Base-by-base conservation (phyloP, 2,329 filamentous ascomycete genomes). In the Fusarium ramigenum region DNA sequence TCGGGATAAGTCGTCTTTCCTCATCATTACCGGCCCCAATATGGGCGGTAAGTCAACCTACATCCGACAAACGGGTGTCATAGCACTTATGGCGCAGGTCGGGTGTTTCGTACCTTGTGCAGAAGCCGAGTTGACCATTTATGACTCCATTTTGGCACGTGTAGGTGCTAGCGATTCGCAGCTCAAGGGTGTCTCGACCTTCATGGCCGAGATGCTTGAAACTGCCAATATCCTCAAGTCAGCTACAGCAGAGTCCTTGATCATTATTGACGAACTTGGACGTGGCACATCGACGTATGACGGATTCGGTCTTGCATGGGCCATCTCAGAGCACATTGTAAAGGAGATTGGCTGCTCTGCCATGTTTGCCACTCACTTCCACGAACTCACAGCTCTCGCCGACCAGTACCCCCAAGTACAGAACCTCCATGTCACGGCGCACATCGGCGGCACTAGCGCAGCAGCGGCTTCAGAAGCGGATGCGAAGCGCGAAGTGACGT, bases 121-220 rank as follows among this genome's bases (percentile, higher is more conserved):
- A 7, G 92, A 94, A 80, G 96, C 97, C 19, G 95, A 98, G 82
- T 85, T 99, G 49, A 97, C 94, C 21, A 95, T 99, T 66, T 99
- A 98, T 81, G 96, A 99, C 84, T 96, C 94, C 71, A 97, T 99
- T 70, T 92, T 99, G 43, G 96, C 97, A 1, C 93, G 96, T 76
- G 96, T 99, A 0, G 96, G 97, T 46, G 97, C 96, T 11, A 96
- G 93, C 77, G 97, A 99, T 83, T 97, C 94, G 11, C 96, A 98
- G 82, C 92, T 99, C 72, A 98, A 98, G 84, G 96, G 96, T 40
- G 96, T 99, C 4, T 97, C 94, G 7, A 99, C 96, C 0, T 99
- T 99, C 83, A 99, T 99, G 97, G 96, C 96, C 4, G 96, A 99
- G 84, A 99, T 99, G 96, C 89, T 99, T 28, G 96, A 99, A 82